phyloP scores from a whole-genome alignment of 2,329 filamentous ascomycete species.

The Colletotrichum truncatum region DNA sequence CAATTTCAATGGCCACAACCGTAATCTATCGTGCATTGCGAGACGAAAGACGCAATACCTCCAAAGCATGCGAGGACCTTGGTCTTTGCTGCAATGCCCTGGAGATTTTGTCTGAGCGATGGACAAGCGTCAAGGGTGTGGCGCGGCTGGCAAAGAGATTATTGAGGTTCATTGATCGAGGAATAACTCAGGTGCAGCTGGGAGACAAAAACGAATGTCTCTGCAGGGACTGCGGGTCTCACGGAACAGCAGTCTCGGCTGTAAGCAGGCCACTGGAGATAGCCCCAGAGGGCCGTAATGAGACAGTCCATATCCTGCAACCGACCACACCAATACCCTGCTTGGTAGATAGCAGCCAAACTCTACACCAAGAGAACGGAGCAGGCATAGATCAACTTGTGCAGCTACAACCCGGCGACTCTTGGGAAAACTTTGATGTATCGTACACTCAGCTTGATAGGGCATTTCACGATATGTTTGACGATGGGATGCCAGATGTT shows the following conservation, averaged over 20 bases:
- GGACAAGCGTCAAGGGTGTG: slow-evolving; percentile 29
- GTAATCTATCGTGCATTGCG: slow-evolving; percentile 33
- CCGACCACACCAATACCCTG: too few species aligned
- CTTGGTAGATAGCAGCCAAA: too few species aligned
- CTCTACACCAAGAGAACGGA: too few species aligned
- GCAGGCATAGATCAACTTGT: too few species aligned
- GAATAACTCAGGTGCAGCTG: background rate
- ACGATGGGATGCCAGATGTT: slow-evolving; percentile 30
- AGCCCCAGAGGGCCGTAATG: too few species aligned
- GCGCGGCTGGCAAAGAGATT: slow-evolving; percentile 24
- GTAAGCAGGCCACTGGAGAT: too few species aligned
- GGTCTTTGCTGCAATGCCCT: slow-evolving; percentile 25
- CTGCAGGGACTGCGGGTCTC: background rate
- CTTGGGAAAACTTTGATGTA: background rate
- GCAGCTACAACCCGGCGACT: background rate
- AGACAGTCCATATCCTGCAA: too few species aligned
- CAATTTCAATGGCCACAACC: slow-evolving; percentile 33
- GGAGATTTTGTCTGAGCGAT: slow-evolving; percentile 12
- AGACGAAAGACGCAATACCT: slow-evolving; percentile 19
- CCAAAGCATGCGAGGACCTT: slow-evolving; percentile 19
- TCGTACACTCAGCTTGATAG: slow-evolving; percentile 26
- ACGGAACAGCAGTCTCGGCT: too few species aligned
- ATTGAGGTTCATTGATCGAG: background rate
- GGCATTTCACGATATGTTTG: slow-evolving; percentile 31
- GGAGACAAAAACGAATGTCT: background rate